These are phyloP conservation scores for Rhypophila decipiens DNA, from an alignment of 495 filamentous ascomycete species.

Conservation along the genomic window DNA sequence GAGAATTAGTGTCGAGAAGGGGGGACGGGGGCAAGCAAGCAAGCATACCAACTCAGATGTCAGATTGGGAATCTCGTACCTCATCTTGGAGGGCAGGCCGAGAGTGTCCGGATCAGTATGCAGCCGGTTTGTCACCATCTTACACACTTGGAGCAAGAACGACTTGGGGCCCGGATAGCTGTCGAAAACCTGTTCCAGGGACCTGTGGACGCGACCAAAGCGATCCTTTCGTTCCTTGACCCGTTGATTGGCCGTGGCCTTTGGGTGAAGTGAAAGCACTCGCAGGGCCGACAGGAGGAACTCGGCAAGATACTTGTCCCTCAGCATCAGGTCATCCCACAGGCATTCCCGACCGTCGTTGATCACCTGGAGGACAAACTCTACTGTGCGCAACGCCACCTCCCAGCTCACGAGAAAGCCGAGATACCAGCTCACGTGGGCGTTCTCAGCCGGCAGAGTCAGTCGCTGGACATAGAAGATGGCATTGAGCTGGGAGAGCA, in stretches of 20 bases:
- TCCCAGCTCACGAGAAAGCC: slow-evolving; percentile 33
- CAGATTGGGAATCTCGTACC: slow-evolving; percentile 26
- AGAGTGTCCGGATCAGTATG: slow-evolving; percentile 25
- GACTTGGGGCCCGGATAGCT: slow-evolving; percentile 27
- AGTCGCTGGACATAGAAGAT: slow-evolving; percentile 31
- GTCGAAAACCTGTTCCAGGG: slow-evolving; percentile 28
- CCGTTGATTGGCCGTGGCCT: slow-evolving; percentile 19
- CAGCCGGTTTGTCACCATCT: slow-evolving; percentile 24
- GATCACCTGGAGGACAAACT: slow-evolving; percentile 28
- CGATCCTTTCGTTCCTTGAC: slow-evolving; percentile 24
- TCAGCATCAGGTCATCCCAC: slow-evolving; percentile 22
- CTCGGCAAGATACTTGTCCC: slow-evolving; percentile 29
- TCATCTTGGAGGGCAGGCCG: slow-evolving; percentile 20
- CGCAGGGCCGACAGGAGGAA: slow-evolving; percentile 29
- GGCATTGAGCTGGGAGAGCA: slow-evolving; percentile 19
- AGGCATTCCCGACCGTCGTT: slow-evolving; percentile 26
- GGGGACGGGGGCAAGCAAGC: background rate
- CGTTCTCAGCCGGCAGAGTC: slow-evolving; percentile 24
- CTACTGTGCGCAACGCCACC: slow-evolving; percentile 26
- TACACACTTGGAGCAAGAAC: slow-evolving; percentile 28
- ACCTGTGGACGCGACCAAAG: slow-evolving; percentile 27
- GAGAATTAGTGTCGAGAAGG: slow-evolving; percentile 4
- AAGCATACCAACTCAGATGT: slow-evolving; percentile 21
- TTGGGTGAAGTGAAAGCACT: slow-evolving; percentile 30
- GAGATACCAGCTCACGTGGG: slow-evolving; percentile 28